A percentile compares a stretch with the other conserved stretches of the same genome.
These are phyloP conservation scores for Anacardium occidentale DNA, from an alignment of 345 rosid species.

Conservation along the genomic window DNA sequence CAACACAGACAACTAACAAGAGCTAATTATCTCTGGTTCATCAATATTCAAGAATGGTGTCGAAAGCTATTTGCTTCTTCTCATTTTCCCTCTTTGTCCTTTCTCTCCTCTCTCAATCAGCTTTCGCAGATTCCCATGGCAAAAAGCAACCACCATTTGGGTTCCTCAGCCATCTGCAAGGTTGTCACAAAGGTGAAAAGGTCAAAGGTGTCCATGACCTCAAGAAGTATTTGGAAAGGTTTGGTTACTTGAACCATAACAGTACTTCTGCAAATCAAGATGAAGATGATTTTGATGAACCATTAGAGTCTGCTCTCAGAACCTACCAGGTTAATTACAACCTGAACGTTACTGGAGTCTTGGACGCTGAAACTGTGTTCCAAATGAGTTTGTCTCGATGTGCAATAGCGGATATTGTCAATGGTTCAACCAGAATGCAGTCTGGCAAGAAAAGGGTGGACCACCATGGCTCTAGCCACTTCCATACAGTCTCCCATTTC, in stretches of 20 bases:
- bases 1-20: no score
- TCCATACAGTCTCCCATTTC: constrained; percentile 30
- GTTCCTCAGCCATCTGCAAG: constrained; percentile 32
- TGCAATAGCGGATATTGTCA: constrained; percentile 35
- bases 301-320: constrained; percentile 33
- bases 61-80: neutral
- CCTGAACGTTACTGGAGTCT: constrained; percentile 21
- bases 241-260: constrained; percentile 32
- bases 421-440: constrained; percentile 28
- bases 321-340: constrained; percentile 34
- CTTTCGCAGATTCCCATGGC: neutral
- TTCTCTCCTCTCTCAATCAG: neutral
- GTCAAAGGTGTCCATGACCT: constrained; percentile 28
- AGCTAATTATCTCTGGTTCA: neutral
- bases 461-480: neutral
- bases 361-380: constrained; percentile 26
- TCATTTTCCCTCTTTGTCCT: neutral
- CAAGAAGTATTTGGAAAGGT: constrained; percentile 30
- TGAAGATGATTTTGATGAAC: constrained; percentile 32
- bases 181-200: constrained; percentile 35
- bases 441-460: constrained; percentile 10
- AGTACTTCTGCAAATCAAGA: neutral
- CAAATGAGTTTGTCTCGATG: constrained; percentile 38
- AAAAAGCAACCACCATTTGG: constrained; percentile 6
- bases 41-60: neutral